These are phyloP conservation scores for Microascus cirrosus DNA, from an alignment of 2,329 filamentous ascomycete species.

Conservation along the genomic window DNA sequence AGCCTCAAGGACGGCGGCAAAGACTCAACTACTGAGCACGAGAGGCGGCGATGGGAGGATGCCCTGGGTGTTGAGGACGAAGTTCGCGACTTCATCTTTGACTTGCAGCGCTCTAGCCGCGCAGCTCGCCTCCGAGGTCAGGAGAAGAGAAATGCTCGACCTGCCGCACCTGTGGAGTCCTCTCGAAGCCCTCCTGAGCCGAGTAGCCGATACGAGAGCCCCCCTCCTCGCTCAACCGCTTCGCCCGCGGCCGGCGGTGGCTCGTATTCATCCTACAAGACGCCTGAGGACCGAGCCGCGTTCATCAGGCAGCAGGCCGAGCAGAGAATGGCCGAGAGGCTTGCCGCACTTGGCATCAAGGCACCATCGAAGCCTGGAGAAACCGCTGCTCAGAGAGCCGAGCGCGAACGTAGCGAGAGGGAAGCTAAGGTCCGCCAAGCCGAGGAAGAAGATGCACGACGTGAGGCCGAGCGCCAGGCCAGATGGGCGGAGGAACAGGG, in stretches of 20 bases:
- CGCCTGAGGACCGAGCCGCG: constrained; percentile 84
- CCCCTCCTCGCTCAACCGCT: constrained; percentile 16
- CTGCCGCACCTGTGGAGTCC: constrained; percentile 28
- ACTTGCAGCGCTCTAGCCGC: constrained; percentile 78
- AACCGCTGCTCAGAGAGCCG: constrained; percentile 69
- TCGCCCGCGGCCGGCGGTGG: constrained; percentile 41
- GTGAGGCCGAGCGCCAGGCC: constrained; percentile 78
- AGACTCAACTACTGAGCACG: constrained; percentile 72
- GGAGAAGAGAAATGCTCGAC: constrained; percentile 38
- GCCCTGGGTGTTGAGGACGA: constrained; percentile 92
- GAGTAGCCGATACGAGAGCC: constrained; percentile 35
- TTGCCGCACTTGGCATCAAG: constrained; percentile 87
- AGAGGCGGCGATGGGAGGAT: constrained; percentile 90
- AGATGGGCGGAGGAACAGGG: constrained; percentile 70
- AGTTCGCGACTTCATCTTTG: constrained; percentile 95
- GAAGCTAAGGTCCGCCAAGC: constrained; percentile 81
- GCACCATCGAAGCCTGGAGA: constrained; percentile 70
- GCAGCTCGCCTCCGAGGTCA: constrained; percentile 56
- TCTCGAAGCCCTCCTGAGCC: constrained; percentile 30
- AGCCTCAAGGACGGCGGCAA: constrained; percentile 72
- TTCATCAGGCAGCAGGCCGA: constrained; percentile 97
- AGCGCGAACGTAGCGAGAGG: constrained; percentile 78
- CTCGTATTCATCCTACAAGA: constrained; percentile 76
- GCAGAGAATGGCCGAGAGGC: constrained; percentile 89
- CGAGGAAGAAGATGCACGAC: constrained; percentile 84